Base-by-base conservation (phyloP, 192 early-diverging fungal species). In the Spizellomyces punctatus region DNA sequence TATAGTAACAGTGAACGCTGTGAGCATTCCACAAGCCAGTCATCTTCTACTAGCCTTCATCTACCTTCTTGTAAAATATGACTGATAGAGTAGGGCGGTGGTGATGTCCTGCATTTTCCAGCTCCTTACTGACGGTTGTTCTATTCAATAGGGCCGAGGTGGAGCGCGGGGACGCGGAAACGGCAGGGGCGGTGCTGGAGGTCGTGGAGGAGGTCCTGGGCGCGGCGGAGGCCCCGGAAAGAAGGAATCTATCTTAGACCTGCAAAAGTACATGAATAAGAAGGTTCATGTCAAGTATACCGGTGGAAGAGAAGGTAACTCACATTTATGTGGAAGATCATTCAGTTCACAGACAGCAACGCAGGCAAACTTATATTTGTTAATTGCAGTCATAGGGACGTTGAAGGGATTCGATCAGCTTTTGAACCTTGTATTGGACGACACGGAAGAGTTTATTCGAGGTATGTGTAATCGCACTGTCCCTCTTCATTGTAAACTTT, bases 341-440 rank as follows among this genome's bases (percentile, higher is more conserved):
- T 36, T 0, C 27, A 36, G 27, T 0, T 36, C 27, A 0, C 27
- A 36, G 27, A 3, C 27, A 36, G 1, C 27, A 36, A 36, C 1
- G 27, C n/a, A 19, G 10, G 17, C 73, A 70, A 19, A 72, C 41
- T 41, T 47, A 43, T 12, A n/a, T 9, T 66, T 27, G 45, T 36
- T 55, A 17, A 12, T 16, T 49, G 19, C 78, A 98, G 96, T 98
- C 44, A 86, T 89, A 16, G 95, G 96, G 46, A 86, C 86, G 12
- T 82, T 99, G 52, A 96, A 96, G 81, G 95, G 95, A 14, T 95
- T 89, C 64, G 96, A 99, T 79, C 95, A 86, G 46, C 85, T 99
- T 54, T 77, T 93, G 63, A 99, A 99, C 78, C 87, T 99, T 55
- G 95, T 99, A 6, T 80, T 99, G 59, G 95, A 99, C 76, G 89